Conservation (phyloP, 306 rosid genomes). For the Cucurbita pepo region DNA sequence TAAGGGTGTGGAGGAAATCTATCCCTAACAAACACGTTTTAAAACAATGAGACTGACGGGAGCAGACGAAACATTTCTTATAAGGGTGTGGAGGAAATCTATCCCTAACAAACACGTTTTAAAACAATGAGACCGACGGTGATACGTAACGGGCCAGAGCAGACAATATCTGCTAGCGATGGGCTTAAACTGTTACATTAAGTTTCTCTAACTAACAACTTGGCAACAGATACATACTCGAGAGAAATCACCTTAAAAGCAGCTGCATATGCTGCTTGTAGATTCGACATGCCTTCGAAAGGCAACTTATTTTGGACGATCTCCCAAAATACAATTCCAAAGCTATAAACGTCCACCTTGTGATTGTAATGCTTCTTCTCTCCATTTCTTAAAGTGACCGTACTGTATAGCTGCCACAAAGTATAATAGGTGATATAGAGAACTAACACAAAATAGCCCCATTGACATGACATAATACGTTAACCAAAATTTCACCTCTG, state of each 20-base stretch:
- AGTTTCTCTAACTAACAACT: neutral
- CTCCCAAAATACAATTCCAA: constrained; percentile 65
- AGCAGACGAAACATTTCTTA: no score
- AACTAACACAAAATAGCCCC: neutral
- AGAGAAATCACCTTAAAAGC: constrained; percentile 45
- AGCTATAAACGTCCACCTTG: constrained; percentile 66
- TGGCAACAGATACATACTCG: neutral
- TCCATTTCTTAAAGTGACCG: constrained; percentile 55
- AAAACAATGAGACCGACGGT: no score
- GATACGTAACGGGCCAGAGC: no score
- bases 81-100: no score
- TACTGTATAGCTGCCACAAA: constrained; percentile 52
- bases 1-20: no score
- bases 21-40: no score
- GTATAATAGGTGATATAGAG: neutral
- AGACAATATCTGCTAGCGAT: no score
- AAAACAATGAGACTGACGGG: no score
- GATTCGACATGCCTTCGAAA: constrained; percentile 71
- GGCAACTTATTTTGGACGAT: constrained; percentile 51
- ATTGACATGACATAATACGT: neutral
- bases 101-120: no score
- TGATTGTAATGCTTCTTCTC: constrained; percentile 71
- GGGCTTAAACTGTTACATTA: no score
- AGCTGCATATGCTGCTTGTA: constrained; percentile 65
- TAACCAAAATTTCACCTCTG: constrained; percentile 39